A percentile compares a stretch with the other conserved stretches of the same genome.
Conservation (phyloP, 306 rosid species). For the Lathyrus sativus region DNA sequence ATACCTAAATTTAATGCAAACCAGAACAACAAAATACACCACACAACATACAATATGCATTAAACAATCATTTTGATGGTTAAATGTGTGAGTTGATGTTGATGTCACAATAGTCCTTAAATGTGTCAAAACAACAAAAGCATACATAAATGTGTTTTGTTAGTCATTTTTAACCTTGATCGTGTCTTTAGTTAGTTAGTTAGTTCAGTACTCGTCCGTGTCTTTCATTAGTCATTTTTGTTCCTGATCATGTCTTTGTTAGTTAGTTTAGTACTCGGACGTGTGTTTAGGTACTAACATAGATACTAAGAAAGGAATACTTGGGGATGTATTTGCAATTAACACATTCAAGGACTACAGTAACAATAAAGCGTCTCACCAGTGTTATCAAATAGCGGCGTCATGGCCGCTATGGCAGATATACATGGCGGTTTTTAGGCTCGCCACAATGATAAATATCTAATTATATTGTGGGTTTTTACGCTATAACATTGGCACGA, state of each 20-base stretch:
- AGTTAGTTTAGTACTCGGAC: neutral
- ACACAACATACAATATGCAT: constrained; percentile 13
- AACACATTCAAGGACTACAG: neutral
- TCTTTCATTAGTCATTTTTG: neutral
- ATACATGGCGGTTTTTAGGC: too few relatives aligned
- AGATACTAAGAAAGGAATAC: neutral
- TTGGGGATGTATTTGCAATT: neutral
- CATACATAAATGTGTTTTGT: neutral
- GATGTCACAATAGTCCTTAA: neutral
- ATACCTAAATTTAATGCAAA: constrained; percentile 34
- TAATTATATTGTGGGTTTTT: too few relatives aligned
- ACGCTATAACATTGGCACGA: too few relatives aligned
- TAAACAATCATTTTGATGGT: neutral
- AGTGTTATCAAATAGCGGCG: too few relatives aligned
- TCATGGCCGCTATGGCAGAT: too few relatives aligned
- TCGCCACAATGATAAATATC: too few relatives aligned
- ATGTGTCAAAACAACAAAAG: neutral
- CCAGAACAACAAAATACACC: constrained; percentile 4
- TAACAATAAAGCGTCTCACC: too few relatives aligned
- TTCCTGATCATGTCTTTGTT: neutral
- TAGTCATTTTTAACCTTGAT: neutral
- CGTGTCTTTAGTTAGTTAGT: neutral
- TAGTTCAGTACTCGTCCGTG: neutral
- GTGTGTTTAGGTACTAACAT: neutral
- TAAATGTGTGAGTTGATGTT: neutral